Conservation (phyloP, 139 green algal genomes). For the Chlamydomonas sphaeroides region DNA sequence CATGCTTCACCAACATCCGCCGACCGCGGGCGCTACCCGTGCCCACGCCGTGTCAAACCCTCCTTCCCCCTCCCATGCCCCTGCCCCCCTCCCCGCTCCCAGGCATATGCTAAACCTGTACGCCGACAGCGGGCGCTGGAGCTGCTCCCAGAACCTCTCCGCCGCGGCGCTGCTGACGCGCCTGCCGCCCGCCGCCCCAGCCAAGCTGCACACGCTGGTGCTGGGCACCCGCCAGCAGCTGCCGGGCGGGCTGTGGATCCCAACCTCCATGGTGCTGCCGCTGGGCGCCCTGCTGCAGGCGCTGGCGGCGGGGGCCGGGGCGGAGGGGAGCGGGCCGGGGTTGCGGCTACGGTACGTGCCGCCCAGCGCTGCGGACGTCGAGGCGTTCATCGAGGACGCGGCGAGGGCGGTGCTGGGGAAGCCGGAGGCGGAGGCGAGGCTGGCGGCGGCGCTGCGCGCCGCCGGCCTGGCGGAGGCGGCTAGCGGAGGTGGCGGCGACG, state of each 20-base stretch:
- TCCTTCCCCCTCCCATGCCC: no score
- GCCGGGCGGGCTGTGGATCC: not conserved
- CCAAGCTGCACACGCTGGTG: not conserved
- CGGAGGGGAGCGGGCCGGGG: no score
- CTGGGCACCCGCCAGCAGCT: not conserved
- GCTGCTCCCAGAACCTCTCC: constrained; percentile 4
- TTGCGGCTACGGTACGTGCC: constrained; percentile 4
- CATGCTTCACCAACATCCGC: no score
- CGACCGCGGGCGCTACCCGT: no score
- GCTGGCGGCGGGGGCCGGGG: no score
- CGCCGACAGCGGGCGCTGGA: constrained; percentile 11
- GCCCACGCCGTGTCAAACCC: no score
- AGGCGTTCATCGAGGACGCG: constrained; percentile 15
- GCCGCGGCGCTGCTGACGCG: not conserved
- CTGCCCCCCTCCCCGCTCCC: no score
- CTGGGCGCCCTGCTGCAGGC: constrained; percentile 27
- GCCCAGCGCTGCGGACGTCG: not conserved
- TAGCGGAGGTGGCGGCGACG: not conserved
- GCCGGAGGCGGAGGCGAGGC: not conserved
- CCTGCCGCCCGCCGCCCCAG: not conserved
- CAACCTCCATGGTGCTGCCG: constrained; percentile 34
- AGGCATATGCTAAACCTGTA: constrained; percentile 2
- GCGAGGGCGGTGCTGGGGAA: constrained; percentile 1
- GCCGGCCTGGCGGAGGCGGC: not conserved
- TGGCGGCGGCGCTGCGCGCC: not conserved